Evolutionary conservation across 1,284 basidiomycete species (phyloP).

Genomic region (Vanrija pseudolonga): DNA sequence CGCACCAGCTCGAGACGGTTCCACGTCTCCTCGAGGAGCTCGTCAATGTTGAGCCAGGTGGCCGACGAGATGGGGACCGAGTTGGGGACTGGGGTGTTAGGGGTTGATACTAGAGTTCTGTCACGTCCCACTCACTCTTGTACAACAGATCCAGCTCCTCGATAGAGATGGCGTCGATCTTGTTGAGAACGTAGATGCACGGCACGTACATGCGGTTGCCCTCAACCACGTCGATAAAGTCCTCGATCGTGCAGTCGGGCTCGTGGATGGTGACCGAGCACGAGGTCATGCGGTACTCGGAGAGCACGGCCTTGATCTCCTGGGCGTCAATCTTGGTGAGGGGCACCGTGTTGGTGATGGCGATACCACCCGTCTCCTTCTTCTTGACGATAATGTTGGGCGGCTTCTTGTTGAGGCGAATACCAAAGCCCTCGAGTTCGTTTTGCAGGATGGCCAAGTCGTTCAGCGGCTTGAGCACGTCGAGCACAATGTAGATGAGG

Average conservation of each 20-base stretch:
- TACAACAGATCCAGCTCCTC: conserved; percentile 94
- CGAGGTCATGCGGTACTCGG: conserved; percentile 85
- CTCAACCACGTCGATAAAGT: conserved; percentile 95
- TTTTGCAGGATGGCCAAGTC: conserved; percentile 89
- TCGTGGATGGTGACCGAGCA: conserved; percentile 92
- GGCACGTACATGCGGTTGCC: conserved; percentile 94
- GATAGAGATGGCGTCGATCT: conserved; percentile 98
- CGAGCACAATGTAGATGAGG: conserved; percentile 96
- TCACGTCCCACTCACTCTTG: conserved; percentile 20
- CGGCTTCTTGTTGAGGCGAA: conserved; percentile 91
- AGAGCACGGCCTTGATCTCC: conserved; percentile 92
- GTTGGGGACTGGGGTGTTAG: conserved; percentile 60
- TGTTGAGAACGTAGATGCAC: conserved; percentile 69
- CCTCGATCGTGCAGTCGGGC: conserved; percentile 88
- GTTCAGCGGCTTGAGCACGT: conserved; percentile 92
- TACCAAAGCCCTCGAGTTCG: conserved; percentile 95
- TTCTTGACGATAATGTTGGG: conserved; percentile 83
- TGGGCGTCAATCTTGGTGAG: conserved; percentile 94
- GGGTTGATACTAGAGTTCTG: conserved; percentile 45
- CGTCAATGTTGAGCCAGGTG: conserved; percentile 91
- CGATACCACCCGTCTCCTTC: conserved; percentile 85
- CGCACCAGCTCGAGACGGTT: conserved; percentile 73
- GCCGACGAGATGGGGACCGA: conserved; percentile 72
- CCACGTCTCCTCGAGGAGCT: conserved; percentile 89
- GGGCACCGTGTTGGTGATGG: conserved; percentile 90